Evolutionary conservation across 257 asterid species (phyloP), one percentile per base, ranked within the genome.

Genomic region (Osmanthus fragrans): DNA sequence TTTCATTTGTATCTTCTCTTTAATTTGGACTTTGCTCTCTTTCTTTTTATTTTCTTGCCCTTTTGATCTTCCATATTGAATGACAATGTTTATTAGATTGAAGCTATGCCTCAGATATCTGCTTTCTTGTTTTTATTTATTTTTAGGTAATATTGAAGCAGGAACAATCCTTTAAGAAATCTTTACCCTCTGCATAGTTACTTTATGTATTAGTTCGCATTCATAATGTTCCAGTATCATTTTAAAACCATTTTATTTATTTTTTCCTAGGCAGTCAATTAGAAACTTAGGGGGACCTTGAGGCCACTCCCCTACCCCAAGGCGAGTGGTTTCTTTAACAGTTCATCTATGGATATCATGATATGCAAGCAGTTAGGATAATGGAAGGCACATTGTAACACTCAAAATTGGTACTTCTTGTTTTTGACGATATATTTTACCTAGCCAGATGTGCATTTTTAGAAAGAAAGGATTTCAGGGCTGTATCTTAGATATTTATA

Each of bases 381-480:
- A 5, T 54, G 64, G 64, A 10, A 6, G n/a, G 21, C 65, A 56
- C 65, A 18, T 56, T 2, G 65, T 56, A 19, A 56, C 29, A 56
- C 27, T n/a, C 65, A 56, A 56, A 56, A 56, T 21, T 21, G 29
- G 11, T 1, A 2, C 29, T 6, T 56, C 1, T 54, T 6, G 29
- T 33, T 63, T 60, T 36, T 39, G 45, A 39, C 39, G 21, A 45
- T 74, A 67, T 47, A 37, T 37, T 56, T 73, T 30, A 79, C 75
- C 36, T 51, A 36, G 75, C 72, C 27, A 27, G 79, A 32, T 70
- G 19, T 49, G 51, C 39, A 33, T 60, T 79, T 64, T 60, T 67
- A 73, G 37, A 25, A n/a, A 73, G 2, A 11, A 32, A 73, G 19
- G 70, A 37, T 47, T 45, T 68, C 51, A 12, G 27, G 25, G 79